Base-by-base conservation (phyloP, 148 eudicot species). In the Polygonum aviculare region DNA sequence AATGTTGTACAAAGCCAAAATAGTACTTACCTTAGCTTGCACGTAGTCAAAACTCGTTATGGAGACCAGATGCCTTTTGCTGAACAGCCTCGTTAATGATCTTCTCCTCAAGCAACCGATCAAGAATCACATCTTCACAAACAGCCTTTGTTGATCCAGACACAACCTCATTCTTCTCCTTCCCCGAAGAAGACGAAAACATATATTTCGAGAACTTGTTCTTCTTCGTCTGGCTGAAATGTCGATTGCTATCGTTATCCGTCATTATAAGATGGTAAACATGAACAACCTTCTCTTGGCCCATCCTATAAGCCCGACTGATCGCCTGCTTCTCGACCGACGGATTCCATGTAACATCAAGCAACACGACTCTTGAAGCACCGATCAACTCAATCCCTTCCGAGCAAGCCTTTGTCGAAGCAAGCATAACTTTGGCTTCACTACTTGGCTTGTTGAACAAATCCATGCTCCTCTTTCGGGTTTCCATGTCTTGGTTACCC, bases 261-360 rank as follows among this genome's bases (percentile, higher is more conserved):
- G 84, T 79, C 18, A 84, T 78, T 62, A 94, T 83, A 3, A 92
- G 82, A 74, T 83, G 91, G 76, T 94, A 94, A 4, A 84, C 82
- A 72, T 80, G 81, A 0, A 92, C 97, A 40, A 85, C 77, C 74
- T 84, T 92, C 77, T 76, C 74, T 52, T 94, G 97, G 2, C 97
- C 98, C 1, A 92, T 44, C 74, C 98, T 84, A 51, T 90, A 92
- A 3, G 97, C 98, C 47, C 97, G 83, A 75, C 97, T 83, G 33
- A 94, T 89, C 1, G 97, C 95, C 78, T 94, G 98, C 76, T 89
- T 86, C 76, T 87, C 97, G 0, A 90, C 91, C 0, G 92, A 82
- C 0, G 97, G 98, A 72, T 94, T 94, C 97, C 98, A 94, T 1
- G 80, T 86, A 21, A 90, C 93, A 70, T 90, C 97, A 0, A 94